Percentiles rank a stretch among this genome's conserved stretches.
Evolutionary conservation across 106 monocot species (phyloP).

Genomic region (Alisma plantagoaquatica): DNA sequence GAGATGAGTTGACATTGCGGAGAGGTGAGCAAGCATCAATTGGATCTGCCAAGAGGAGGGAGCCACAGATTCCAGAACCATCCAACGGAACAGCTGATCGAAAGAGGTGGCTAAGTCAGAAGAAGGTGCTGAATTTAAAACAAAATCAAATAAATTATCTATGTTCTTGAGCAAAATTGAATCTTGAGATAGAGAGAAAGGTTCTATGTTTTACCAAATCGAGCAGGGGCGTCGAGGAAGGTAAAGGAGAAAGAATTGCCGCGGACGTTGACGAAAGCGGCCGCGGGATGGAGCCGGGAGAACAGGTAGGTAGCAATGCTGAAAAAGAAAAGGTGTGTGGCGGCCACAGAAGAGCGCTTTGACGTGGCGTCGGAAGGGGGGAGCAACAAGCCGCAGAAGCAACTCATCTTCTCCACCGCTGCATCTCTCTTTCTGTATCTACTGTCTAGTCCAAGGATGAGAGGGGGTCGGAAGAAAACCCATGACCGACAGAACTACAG

Average conservation of each 20-base stretch:
- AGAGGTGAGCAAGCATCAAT: slow-evolving; percentile 54
- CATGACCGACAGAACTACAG: no score
- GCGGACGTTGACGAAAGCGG: slow-evolving; percentile 47
- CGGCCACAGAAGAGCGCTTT: no score
- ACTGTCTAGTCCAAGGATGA: no score
- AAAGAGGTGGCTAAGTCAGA: background rate
- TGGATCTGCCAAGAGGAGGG: slow-evolving; percentile 57
- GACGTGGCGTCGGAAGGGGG: no score
- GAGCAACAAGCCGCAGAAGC: no score
- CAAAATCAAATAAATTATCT: no score
- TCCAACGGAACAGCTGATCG: slow-evolving; percentile 47
- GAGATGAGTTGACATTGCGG: background rate
- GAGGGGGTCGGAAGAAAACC: no score
- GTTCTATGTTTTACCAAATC: slow-evolving; percentile 35
- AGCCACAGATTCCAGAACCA: slow-evolving; percentile 56
- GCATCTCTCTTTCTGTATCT: no score
- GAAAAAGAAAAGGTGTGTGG: no score
- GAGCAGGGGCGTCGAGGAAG: slow-evolving; percentile 84
- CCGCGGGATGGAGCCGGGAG: slow-evolving; percentile 29
- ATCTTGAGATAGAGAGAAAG: background rate
- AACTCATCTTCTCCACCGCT: no score
- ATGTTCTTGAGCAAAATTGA: background rate
- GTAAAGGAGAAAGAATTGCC: slow-evolving; percentile 52
- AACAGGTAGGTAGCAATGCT: slow-evolving; percentile 7
- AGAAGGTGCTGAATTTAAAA: background rate